Evolutionary conservation across 2,329 filamentous ascomycete genomes (phyloP).

Genomic region (Rutstroemia sp.): DNA sequence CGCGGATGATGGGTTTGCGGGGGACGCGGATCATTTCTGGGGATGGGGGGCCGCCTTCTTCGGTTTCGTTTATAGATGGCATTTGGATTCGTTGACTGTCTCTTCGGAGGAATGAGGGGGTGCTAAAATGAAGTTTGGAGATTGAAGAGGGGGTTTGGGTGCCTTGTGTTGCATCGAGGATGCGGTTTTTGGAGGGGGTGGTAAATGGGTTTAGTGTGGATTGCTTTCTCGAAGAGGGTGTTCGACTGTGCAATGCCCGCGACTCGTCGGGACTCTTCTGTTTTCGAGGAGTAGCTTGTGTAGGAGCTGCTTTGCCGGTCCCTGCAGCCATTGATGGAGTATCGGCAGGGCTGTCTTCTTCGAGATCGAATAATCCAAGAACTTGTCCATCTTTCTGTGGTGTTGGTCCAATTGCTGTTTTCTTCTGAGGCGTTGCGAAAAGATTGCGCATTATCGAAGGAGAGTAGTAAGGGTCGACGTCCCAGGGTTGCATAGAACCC

Average conservation of each 20-base stretch:
- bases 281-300: slow-evolving; percentile 34
- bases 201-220: slow-evolving; percentile 56
- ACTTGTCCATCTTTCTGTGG: slow-evolving; percentile 73
- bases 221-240: slow-evolving; percentile 49
- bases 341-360: slow-evolving; percentile 42
- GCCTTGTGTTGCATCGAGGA: slow-evolving; percentile 30
- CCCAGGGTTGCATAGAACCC: slow-evolving; percentile 26
- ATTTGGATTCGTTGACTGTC: slow-evolving; percentile 37
- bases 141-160: slow-evolving; percentile 42
- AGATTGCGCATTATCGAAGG: slow-evolving; percentile 50
- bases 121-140: slow-evolving; percentile 54
- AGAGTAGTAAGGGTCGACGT: slow-evolving; percentile 42
- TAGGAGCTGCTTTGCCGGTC: slow-evolving; percentile 16
- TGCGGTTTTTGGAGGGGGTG: slow-evolving; percentile 51
- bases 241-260: slow-evolving; percentile 27
- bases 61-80: slow-evolving; percentile 48
- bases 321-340: slow-evolving; percentile 11
- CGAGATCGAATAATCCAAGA: slow-evolving; percentile 69
- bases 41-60: slow-evolving; percentile 40
- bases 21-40: slow-evolving; percentile 43
- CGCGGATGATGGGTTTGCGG: slow-evolving; percentile 56
- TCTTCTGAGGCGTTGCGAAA: slow-evolving; percentile 47
- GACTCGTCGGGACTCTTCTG: background rate
- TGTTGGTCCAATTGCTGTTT: slow-evolving; percentile 65
- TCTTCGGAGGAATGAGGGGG: slow-evolving; percentile 62